Percentiles rank a stretch among this genome's conserved stretches.
These are phyloP conservation scores for Metschnikowia chrysomelidarum DNA, from an alignment of 805 yeast species.

Conservation along the genomic window DNA sequence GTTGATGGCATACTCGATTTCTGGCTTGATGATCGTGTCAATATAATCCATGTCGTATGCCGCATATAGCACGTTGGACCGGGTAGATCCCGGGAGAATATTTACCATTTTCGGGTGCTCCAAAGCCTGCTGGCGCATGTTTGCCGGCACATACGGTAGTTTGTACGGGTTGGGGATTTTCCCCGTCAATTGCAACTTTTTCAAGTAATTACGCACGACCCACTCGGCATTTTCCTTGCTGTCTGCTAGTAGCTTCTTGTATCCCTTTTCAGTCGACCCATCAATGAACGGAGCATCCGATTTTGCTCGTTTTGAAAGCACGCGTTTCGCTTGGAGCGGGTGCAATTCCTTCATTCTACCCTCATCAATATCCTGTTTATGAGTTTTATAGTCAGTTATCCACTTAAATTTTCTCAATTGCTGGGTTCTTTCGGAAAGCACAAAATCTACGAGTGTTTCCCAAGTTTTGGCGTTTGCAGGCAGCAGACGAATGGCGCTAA, in stretches of 20 bases:
- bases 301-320: slow-evolving; percentile 7
- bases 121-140: slow-evolving; percentile 11
- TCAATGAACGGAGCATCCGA: neutral
- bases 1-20: slow-evolving; percentile 34
- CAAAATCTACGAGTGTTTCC: slow-evolving; percentile 14
- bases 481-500: slow-evolving; percentile 6
- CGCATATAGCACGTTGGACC: slow-evolving; percentile 16
- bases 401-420: slow-evolving; percentile 18
- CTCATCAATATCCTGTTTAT: slow-evolving; percentile 12
- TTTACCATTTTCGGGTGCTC: slow-evolving; percentile 11
- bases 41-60: slow-evolving; percentile 36
- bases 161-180: slow-evolving; percentile 33
- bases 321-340: slow-evolving; percentile 12
- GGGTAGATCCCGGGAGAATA: slow-evolving; percentile 27
- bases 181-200: slow-evolving; percentile 24
- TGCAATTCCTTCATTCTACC: slow-evolving; percentile 10
- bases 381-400: slow-evolving; percentile 18
- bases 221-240: slow-evolving; percentile 17
- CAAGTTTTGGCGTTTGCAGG: slow-evolving; percentile 10
- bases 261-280: slow-evolving; percentile 11
- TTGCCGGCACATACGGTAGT: slow-evolving; percentile 27
- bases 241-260: slow-evolving; percentile 14
- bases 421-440: slow-evolving; percentile 16
- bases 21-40: slow-evolving; percentile 32
- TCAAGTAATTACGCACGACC: slow-evolving; percentile 29